A percentile compares a stretch with the other conserved stretches of the same genome.
Conservation (phyloP, 2,329 filamentous ascomycete species). For the Claviceps africana region DNA sequence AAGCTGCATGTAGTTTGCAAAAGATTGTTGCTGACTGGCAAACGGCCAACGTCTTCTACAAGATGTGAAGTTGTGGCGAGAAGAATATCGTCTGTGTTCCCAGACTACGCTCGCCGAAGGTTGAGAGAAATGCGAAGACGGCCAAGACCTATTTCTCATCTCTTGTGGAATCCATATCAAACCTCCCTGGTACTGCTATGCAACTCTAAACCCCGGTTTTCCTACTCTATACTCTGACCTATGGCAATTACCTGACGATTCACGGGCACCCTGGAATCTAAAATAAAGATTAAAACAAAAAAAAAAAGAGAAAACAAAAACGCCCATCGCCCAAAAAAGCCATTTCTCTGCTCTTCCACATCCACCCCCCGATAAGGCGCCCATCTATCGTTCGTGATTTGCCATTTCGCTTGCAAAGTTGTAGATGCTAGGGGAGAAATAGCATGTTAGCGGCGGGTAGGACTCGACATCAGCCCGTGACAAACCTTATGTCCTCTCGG, state of each 20-base stretch:
- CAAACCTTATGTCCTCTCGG: conserved; percentile 6
- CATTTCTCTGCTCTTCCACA: neutral
- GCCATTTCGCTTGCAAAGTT: conserved; percentile 1
- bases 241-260: neutral
- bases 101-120: too few relatives aligned
- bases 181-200: neutral
- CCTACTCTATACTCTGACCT: neutral
- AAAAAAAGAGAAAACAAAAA: neutral
- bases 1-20: too few relatives aligned
- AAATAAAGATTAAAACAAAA: neutral
- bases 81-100: too few relatives aligned
- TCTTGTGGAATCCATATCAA: neutral
- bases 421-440: neutral
- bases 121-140: too few relatives aligned
- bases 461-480: neutral
- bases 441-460: neutral
- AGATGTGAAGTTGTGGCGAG: too few relatives aligned
- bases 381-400: neutral
- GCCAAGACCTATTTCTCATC: neutral
- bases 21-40: too few relatives aligned
- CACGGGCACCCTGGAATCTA: neutral
- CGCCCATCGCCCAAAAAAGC: neutral
- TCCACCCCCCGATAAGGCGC: neutral
- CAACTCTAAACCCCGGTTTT: neutral
- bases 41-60: too few relatives aligned